Evolutionary conservation across 306 rosid species (phyloP), one percentile per base, ranked within the genome.

Genomic region (Biancaea sappan): DNA sequence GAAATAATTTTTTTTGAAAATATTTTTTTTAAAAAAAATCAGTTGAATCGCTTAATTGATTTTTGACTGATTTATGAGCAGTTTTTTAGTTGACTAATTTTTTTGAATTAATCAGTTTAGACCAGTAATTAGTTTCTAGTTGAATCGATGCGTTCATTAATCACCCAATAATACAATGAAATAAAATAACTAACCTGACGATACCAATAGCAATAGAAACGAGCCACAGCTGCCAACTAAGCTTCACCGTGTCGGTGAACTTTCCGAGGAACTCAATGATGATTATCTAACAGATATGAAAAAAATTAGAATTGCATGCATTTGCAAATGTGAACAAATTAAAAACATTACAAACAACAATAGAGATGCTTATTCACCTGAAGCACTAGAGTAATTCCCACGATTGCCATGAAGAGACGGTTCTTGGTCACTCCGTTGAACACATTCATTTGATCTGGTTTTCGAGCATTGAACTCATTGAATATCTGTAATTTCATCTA

Each of bases 401-500:
- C 66, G 56, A 94, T 91, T 74, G 81, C 96, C 85, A 90, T 68
- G 73, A 88, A 94, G 68, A 94, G 96, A 54, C 65, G 79, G 85
- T 91, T 94, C 81, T 83, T 91, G 3, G 91, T 89, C 68, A 94
- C 91, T 71, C 98, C 98, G 3, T 48, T 47, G 83, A 94, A 94
- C 41, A 89, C 91, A 57, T 94, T 94, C 60, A 90, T 66, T 83
- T 90, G 91, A 8, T 91, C 98, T 25, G 98, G 98, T 77, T 94
- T 94, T 57, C 97, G 91, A 81, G 98, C 94, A 77, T 94, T 94
- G 83, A 94, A 90, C 87, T 94, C 97, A 2, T 94, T 91, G 80
- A 90, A 94, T 76, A 94, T 77, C 98, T 94, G 91, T 43, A 73
- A 26, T 68, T 66, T 35, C 66, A 56, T 71, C 56, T 48, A 46